phyloP scores from a whole-genome alignment of 495 filamentous ascomycete species.

The Penicillium egyptiacum region DNA sequence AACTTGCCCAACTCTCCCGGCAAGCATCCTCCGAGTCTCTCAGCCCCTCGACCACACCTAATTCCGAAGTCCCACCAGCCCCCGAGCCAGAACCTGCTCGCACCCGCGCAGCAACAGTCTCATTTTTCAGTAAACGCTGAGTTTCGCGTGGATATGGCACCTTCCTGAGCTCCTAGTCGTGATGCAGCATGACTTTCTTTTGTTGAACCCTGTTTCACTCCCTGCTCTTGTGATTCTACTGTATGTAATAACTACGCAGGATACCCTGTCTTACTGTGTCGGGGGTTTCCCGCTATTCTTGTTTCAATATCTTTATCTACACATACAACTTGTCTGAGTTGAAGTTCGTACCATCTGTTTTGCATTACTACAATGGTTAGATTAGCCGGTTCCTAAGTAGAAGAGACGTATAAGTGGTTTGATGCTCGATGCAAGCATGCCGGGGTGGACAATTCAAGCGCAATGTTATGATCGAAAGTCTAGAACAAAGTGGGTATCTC shows the following conservation, averaged over 20 bases:
- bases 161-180: constrained; percentile 6
- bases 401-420: not conserved
- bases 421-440: not conserved
- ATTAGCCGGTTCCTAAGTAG: not conserved
- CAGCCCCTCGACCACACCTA: constrained; percentile 38
- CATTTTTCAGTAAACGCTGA: constrained; percentile 14
- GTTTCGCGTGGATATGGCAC: not conserved
- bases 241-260: constrained; percentile 46
- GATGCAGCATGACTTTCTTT: constrained; percentile 24
- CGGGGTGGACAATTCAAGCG: not conserved
- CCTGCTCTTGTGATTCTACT: constrained; percentile 33
- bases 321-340: constrained; percentile 2
- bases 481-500: constrained; percentile 12
- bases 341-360: not conserved
- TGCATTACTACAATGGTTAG: not conserved
- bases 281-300: constrained; percentile 11
- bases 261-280: constrained; percentile 34
- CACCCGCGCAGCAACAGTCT: constrained; percentile 15
- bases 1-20: constrained; percentile 42
- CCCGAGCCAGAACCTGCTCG: constrained; percentile 26
- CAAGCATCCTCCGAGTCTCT: constrained; percentile 35
- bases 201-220: constrained; percentile 28
- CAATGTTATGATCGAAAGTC: not conserved
- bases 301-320: constrained; percentile 14
- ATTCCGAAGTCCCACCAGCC: constrained; percentile 25